Conservation (phyloP, 805 yeast genomes). For the Candida tallmaniae region DNA sequence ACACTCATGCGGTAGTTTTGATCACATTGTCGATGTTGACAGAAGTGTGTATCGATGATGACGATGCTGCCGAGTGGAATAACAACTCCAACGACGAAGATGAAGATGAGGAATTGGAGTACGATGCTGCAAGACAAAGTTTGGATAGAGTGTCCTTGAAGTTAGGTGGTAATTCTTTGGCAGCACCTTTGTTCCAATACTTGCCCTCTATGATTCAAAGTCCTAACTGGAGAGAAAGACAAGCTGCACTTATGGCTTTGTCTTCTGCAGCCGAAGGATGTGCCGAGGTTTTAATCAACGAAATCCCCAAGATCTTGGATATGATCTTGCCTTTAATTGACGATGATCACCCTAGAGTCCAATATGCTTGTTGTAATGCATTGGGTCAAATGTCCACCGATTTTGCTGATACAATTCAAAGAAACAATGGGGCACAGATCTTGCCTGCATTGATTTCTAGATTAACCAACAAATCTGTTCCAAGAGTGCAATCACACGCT, state of each 20-base stretch:
- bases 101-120: conserved; percentile 77
- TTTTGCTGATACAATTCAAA: conserved; percentile 85
- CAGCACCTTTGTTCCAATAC: conserved; percentile 80
- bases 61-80: conserved; percentile 85
- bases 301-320: conserved; percentile 76
- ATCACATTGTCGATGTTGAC: conserved; percentile 82
- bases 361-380: conserved; percentile 95
- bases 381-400: conserved; percentile 96
- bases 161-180: conserved; percentile 78
- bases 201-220: conserved; percentile 80
- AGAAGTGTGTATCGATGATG: conserved; percentile 86
- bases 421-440: conserved; percentile 70
- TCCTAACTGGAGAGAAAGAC: conserved; percentile 86
- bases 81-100: conserved; percentile 72
- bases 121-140: conserved; percentile 92
- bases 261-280: conserved; percentile 98
- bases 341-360: conserved; percentile 91
- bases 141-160: conserved; percentile 84
- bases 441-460: conserved; percentile 86
- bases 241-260: conserved; percentile 94
- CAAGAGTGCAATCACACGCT: conserved; percentile 96
- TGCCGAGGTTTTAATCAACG: conserved; percentile 76
- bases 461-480: conserved; percentile 67
- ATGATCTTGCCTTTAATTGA: conserved; percentile 79
- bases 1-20: conserved; percentile 67